Percentiles rank a stretch among this genome's conserved stretches.
Evolutionary conservation across 176 grass and related monocot species (phyloP).

Genomic region (Aegilops tauschii): DNA sequence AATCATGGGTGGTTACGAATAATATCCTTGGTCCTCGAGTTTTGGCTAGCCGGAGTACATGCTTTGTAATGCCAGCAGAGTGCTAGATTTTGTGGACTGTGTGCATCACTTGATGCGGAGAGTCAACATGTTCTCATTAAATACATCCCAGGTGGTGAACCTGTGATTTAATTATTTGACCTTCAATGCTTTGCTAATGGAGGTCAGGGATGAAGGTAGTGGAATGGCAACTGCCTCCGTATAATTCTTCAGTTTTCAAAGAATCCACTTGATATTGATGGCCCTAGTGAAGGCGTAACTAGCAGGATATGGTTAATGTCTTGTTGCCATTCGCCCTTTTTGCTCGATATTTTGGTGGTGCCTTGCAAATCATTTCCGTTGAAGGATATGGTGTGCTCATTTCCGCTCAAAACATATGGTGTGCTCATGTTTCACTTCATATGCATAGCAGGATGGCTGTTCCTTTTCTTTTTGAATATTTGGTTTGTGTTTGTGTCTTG

Average conservation of each 20-base stretch:
- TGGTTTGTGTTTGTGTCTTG: neutral
- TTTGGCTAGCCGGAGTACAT: neutral
- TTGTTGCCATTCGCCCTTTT: slow-evolving; percentile 73
- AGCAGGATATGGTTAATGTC: slow-evolving; percentile 67
- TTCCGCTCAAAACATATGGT: slow-evolving; percentile 64
- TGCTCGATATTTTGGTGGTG: slow-evolving; percentile 73
- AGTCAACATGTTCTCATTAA: neutral
- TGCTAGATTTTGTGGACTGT: neutral
- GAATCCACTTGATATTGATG: slow-evolving; percentile 58
- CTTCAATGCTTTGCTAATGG: slow-evolving; percentile 28
- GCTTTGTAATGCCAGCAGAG: neutral
- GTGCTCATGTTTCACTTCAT: slow-evolving; percentile 10
- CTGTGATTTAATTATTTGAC: neutral
- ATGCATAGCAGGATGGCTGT: neutral
- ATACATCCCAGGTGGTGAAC: neutral
- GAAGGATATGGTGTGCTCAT: slow-evolving; percentile 73
- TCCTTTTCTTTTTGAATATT: neutral
- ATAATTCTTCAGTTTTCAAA: slow-evolving; percentile 83
- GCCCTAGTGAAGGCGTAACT: slow-evolving; percentile 21
- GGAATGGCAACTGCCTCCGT: slow-evolving; percentile 73
- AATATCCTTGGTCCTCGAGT: too few species aligned
- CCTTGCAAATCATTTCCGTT: slow-evolving; percentile 85
- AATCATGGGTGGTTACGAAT: too few species aligned
- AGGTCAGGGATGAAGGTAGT: slow-evolving; percentile 90
- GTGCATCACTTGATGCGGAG: neutral